These are phyloP conservation scores for Geranium brycei DNA, from an alignment of 345 rosid genomes.

Conservation along the genomic window DNA sequence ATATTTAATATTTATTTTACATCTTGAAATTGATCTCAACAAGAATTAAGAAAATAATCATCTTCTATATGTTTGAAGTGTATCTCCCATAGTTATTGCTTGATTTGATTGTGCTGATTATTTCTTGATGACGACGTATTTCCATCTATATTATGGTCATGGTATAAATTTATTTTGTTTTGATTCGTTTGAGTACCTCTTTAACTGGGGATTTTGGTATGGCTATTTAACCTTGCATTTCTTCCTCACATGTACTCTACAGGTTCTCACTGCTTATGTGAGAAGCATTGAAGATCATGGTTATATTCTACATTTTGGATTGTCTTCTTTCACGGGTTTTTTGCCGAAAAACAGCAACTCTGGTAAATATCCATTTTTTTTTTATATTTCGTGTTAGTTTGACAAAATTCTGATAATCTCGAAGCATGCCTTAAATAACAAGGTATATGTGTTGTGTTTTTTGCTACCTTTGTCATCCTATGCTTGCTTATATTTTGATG, in stretches of 20 bases:
- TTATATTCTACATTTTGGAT: conserved; percentile 82
- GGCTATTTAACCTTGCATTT: conserved; percentile 2
- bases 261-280: conserved; percentile 66
- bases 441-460: too few species aligned
- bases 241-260: conserved; percentile 7
- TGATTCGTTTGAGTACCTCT: background rate
- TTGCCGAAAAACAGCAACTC: conserved; percentile 37
- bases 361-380: conserved; percentile 23
- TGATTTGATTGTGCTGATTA: background rate
- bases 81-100: too few species aligned
- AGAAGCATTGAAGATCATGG: conserved; percentile 97
- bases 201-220: background rate
- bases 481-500: too few species aligned
- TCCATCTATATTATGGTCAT: background rate
- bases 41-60: background rate
- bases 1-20: too few species aligned
- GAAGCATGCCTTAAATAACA: too few species aligned
- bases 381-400: background rate
- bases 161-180: too few species aligned
- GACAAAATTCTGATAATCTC: background rate
- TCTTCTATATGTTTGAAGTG: background rate
- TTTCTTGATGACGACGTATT: background rate
- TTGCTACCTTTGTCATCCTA: too few species aligned
- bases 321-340: conserved; percentile 67
- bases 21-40: too few species aligned